Conservation (phyloP, 2,329 filamentous ascomycete genomes). For the Penicillium sp. region DNA sequence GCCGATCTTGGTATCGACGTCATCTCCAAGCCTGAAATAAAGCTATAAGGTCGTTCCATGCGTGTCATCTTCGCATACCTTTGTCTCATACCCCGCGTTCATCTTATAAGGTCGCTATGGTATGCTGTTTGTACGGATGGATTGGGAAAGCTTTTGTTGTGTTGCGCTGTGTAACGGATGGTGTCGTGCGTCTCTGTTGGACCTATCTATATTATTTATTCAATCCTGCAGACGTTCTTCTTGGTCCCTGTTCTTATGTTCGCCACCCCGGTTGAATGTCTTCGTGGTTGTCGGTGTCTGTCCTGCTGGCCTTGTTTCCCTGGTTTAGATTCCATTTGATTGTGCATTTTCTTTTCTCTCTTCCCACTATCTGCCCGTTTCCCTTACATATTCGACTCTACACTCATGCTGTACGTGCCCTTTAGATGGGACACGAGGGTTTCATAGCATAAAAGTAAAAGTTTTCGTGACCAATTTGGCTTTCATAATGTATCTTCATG, state of each 20-base stretch:
- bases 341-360: slow-evolving; percentile 1
- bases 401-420: not conserved
- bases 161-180: slow-evolving; percentile 1
- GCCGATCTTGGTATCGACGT: not conserved
- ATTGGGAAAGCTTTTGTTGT: not conserved
- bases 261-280: slow-evolving; percentile 1
- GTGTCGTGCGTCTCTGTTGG: not conserved
- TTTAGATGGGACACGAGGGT: not conserved
- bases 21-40: not conserved
- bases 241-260: slow-evolving; percentile 8
- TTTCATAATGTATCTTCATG: too few species aligned
- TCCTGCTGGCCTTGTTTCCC: slow-evolving; percentile 4
- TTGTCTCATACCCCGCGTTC: slow-evolving; percentile 34
- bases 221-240: slow-evolving; percentile 9
- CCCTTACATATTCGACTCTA: not conserved
- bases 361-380: not conserved
- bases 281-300: slow-evolving; percentile 9
- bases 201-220: slow-evolving; percentile 20
- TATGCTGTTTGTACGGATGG: slow-evolving; percentile 24
- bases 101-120: slow-evolving; percentile 30
- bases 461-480: not conserved
- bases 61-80: slow-evolving; percentile 8
- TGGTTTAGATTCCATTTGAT: slow-evolving; percentile 10
- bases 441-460: slow-evolving; percentile 4
- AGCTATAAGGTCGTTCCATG: slow-evolving; percentile 3